Evolutionary conservation across 805 yeast genomes (phyloP), one percentile per base, ranked within the genome.

Genomic region (Candida vartiovaarae): DNA sequence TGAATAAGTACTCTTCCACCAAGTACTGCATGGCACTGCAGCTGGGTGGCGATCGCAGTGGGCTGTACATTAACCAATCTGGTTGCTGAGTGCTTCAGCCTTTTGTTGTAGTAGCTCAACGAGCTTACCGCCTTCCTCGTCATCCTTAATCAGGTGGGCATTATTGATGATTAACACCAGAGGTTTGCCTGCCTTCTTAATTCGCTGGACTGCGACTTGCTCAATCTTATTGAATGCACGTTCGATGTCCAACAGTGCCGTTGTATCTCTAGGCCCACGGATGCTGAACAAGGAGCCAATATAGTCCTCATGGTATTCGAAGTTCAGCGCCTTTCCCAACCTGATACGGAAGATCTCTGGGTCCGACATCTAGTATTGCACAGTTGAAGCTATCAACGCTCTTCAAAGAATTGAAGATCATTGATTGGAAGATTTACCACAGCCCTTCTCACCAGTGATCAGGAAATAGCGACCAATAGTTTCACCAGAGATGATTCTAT

Each of bases 231-330:
- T 75, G 61, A 87, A 83, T 0, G 93, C 95, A 39, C 95, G 67
- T 59, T 86, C 95, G 36, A 86, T 85, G 56, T 85, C 95, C 34
- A 85, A 64, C 39, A 85, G 61, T 0, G 93, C 91, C 0, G 90
- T 84, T 5, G 93, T 82, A 49, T 86, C 95, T 45, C 95, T 70
- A 9, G 95, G 95, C 0, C 95, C 95, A 28, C 86, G 65, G 39
- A 86, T 83, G 11, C 88, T 80, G 52, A 86, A 86, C 43, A 86
- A 66, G 0, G 90, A 78, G 0, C 95, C 95, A 44, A 86, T 78
- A 60, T 86, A 86, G 61, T 86, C 95, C 56, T 86, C 95, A 50
- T 75, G 81, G 58, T 71, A 86, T 34, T 79, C 79, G 57, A 80
- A 86, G 47, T 82, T 78, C 39, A 86, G 65, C 0, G 95, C 90